Evolutionary conservation across 257 asterid genomes (phyloP).

Genomic region (Lavandula angustifolia): DNA sequence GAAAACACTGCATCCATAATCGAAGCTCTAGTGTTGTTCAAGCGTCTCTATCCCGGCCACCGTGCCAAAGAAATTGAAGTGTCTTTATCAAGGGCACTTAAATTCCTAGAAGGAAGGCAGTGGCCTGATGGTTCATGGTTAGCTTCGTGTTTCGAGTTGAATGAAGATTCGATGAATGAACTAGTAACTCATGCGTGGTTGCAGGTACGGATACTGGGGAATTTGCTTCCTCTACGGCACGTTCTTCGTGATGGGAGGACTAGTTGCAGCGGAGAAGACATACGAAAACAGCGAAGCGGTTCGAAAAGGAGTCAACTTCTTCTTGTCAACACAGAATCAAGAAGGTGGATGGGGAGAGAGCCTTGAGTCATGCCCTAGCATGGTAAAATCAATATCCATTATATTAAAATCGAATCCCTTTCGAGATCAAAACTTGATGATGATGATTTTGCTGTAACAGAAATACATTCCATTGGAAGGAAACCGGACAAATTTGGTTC

Average conservation of each 20-base stretch:
- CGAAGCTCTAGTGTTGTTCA: constrained; percentile 59
- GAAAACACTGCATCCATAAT: constrained; percentile 58
- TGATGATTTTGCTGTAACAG: constrained; percentile 34
- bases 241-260: constrained; percentile 53
- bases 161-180: too few relatives aligned
- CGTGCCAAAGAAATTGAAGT: constrained; percentile 66
- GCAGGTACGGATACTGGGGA: constrained; percentile 92
- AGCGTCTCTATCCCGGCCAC: constrained; percentile 62
- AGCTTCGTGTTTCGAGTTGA: too few relatives aligned
- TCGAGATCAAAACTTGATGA: too few relatives aligned
- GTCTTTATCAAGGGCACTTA: constrained; percentile 46
- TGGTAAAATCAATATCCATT: constrained; percentile 41
- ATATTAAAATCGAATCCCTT: not conserved
- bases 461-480: constrained; percentile 74
- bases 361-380: constrained; percentile 75
- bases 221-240: constrained; percentile 78
- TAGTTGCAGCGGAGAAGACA: constrained; percentile 55
- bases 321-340: constrained; percentile 58
- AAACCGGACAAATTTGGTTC: constrained; percentile 74
- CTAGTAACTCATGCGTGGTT: too few relatives aligned
- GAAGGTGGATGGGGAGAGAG: constrained; percentile 94
- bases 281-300: constrained; percentile 54
- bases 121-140: constrained; percentile 77
- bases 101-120: constrained; percentile 56
- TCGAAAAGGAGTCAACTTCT: constrained; percentile 57